Evolutionary conservation across 176 grass and related monocot species (phyloP).

Genomic region (Musa acuminata): DNA sequence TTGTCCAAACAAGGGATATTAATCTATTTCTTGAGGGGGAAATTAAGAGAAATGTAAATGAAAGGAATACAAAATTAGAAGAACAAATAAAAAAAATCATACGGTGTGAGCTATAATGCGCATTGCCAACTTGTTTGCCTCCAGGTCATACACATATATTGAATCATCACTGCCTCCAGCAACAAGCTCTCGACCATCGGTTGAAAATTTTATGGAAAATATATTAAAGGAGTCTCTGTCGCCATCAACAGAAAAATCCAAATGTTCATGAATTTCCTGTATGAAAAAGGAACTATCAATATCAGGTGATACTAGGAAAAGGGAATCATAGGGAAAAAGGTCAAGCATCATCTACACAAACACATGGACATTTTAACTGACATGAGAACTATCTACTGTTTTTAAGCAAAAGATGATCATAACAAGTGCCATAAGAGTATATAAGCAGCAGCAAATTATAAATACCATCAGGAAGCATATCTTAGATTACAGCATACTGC

Average conservation of each 20-base stretch:
- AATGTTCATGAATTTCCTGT: conserved; percentile 78
- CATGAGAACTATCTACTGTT: too few relatives aligned
- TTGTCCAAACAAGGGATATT: neutral
- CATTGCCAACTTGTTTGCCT: conserved; percentile 58
- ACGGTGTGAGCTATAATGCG: conserved; percentile 57
- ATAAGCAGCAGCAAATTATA: too few relatives aligned
- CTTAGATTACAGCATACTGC: too few relatives aligned
- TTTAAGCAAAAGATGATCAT: too few relatives aligned
- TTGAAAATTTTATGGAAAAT: conserved; percentile 95
- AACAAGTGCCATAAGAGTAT: too few relatives aligned
- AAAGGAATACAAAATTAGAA: neutral
- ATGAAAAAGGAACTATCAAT: neutral
- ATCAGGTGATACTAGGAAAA: neutral
- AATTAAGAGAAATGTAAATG: neutral
- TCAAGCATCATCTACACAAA: neutral
- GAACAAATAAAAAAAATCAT: conserved; percentile 9
- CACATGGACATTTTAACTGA: neutral
- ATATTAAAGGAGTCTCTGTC: conserved; percentile 44
- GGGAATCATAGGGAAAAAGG: neutral
- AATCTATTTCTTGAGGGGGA: neutral
- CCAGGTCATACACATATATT: conserved; percentile 88
- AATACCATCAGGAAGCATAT: too few relatives aligned
- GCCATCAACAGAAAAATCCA: conserved; percentile 48
- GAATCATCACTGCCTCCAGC: conserved; percentile 58
- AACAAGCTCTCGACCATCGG: conserved; percentile 77